phyloP scores from a whole-genome alignment of 2,329 filamentous ascomycete genomes.

The Davidsoniella neocaledoniae region DNA sequence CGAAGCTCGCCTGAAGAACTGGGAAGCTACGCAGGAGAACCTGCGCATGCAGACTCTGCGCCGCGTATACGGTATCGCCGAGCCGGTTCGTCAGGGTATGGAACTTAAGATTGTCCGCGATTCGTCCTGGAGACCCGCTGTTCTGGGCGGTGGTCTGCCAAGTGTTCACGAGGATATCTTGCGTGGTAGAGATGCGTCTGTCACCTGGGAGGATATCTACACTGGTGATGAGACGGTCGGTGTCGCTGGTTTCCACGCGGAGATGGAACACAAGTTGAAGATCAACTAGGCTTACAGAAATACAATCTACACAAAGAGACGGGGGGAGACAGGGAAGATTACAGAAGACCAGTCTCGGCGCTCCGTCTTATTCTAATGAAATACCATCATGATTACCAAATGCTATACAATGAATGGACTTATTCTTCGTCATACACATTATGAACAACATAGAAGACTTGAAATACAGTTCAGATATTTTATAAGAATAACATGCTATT shows the following conservation, averaged over 20 bases:
- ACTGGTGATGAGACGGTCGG: slow-evolving; percentile 58
- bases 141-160: slow-evolving; percentile 40
- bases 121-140: slow-evolving; percentile 63
- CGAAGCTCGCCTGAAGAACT: slow-evolving; percentile 73
- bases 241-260: slow-evolving; percentile 62
- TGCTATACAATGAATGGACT: no score
- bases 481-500: background rate
- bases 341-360: no score
- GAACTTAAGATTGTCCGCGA: slow-evolving; percentile 76
- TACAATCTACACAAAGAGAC: background rate
- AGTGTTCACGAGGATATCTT: slow-evolving; percentile 83
- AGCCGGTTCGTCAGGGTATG: slow-evolving; percentile 86
- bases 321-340: background rate
- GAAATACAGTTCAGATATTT: background rate
- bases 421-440: no score
- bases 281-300: slow-evolving; percentile 29
- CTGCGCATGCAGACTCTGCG: slow-evolving; percentile 80
- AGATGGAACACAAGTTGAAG: slow-evolving; percentile 85
- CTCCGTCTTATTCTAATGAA: no score
- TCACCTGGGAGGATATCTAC: slow-evolving; percentile 91
- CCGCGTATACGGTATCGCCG: slow-evolving; percentile 77
- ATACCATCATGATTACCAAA: no score
- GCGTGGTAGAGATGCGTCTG: slow-evolving; percentile 55
- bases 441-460: background rate
- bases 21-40: slow-evolving; percentile 75